phyloP scores from a whole-genome alignment of 805 yeast species.

The Sungouiella blattae region DNA sequence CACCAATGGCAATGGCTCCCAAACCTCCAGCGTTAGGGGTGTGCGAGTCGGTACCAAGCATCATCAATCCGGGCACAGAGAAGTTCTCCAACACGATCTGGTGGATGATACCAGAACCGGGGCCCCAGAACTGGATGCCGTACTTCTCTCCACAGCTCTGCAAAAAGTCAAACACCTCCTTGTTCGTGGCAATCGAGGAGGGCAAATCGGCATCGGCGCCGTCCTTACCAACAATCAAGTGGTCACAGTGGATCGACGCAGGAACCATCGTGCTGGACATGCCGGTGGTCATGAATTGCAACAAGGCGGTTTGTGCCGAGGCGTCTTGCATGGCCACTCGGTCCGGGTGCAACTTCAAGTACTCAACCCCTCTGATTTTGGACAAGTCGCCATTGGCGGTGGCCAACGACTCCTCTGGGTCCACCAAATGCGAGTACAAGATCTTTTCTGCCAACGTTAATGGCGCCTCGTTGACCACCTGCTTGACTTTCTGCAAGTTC shows the following conservation, averaged over 20 bases:
- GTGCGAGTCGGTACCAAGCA: slow-evolving; percentile 98
- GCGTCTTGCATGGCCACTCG: slow-evolving; percentile 99
- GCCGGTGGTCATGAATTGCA: slow-evolving; percentile 97
- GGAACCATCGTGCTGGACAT: slow-evolving; percentile 87
- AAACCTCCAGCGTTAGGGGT: slow-evolving; percentile 99
- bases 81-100: slow-evolving; percentile 97
- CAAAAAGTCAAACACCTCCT: slow-evolving; percentile 93
- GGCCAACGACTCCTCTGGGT: slow-evolving; percentile 78
- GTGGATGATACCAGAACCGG: slow-evolving; percentile 98
- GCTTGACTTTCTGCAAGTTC: slow-evolving; percentile 61
- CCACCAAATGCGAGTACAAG: slow-evolving; percentile 84
- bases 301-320: slow-evolving; percentile 98
- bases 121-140: slow-evolving; percentile 98
- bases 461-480: slow-evolving; percentile 64
- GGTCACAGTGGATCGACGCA: slow-evolving; percentile 96
- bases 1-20: slow-evolving; percentile 98
- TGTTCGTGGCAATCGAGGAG: slow-evolving; percentile 78
- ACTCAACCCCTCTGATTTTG: slow-evolving; percentile 78
- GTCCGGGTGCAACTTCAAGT: slow-evolving; percentile 91
- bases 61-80: slow-evolving; percentile 93
- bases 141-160: slow-evolving; percentile 90
- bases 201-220: slow-evolving; percentile 85
- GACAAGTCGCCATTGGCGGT: slow-evolving; percentile 44
- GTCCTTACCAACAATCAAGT: slow-evolving; percentile 92
- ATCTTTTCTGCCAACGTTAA: slow-evolving; percentile 93